phyloP scores from a whole-genome alignment of 495 filamentous ascomycete species.

The Trichoderma erinaceum region DNA sequence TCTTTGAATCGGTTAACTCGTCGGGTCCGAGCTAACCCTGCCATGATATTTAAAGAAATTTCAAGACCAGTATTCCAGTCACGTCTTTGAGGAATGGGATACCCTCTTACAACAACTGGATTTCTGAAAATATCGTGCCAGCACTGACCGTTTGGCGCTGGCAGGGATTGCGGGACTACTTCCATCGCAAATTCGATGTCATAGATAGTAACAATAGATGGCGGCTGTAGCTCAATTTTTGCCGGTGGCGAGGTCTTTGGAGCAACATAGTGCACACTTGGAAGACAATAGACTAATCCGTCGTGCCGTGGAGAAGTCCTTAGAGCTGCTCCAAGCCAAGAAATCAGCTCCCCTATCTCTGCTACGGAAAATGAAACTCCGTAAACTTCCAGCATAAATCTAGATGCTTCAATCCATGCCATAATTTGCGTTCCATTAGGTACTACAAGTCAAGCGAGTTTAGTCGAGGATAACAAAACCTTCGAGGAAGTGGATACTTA shows the following conservation, averaged over 20 bases:
- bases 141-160: slow-evolving; percentile 25
- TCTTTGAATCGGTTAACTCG: background rate
- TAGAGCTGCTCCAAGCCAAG: background rate
- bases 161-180: background rate
- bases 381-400: background rate
- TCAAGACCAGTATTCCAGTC: background rate
- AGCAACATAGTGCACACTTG: background rate
- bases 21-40: background rate
- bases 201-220: background rate
- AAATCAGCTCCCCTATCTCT: background rate
- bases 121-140: slow-evolving; percentile 33
- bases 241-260: background rate
- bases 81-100: slow-evolving; percentile 22
- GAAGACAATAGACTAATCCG: background rate
- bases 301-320: background rate
- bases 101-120: slow-evolving; percentile 32
- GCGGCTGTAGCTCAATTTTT: background rate
- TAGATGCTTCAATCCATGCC: background rate
- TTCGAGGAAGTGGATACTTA: background rate
- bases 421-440: background rate
- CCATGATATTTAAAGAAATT: background rate
- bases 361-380: background rate
- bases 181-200: background rate
- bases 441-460: background rate
- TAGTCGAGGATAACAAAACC: background rate